Conservation (phyloP, 176 grass and related monocot genomes). For the Raddia guianensis region DNA sequence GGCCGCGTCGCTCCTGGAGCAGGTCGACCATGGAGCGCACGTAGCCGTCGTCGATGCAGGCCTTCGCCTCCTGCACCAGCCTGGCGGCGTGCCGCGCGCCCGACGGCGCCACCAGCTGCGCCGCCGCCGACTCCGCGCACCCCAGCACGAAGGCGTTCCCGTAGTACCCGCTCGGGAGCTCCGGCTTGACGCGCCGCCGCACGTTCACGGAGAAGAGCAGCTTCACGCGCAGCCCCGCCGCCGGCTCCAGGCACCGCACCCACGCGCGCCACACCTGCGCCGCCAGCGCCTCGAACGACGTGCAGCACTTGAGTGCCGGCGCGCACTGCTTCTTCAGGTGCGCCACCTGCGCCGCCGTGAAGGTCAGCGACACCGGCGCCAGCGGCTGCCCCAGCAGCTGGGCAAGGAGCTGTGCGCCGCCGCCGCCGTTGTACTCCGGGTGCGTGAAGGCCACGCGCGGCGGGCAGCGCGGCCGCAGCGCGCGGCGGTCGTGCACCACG, state of each 20-base stretch:
- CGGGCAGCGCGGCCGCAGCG: conserved; percentile 64
- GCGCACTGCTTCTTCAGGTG: conserved; percentile 67
- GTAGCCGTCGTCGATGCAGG: conserved; percentile 58
- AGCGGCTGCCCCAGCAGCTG: conserved; percentile 61
- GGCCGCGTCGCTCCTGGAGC: conserved; percentile 60
- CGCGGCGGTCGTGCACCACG: conserved; percentile 65
- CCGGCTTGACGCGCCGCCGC: conserved; percentile 58
- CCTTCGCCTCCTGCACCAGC: conserved; percentile 80
- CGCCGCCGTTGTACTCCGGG: conserved; percentile 56
- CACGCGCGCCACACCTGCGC: conserved; percentile 86
- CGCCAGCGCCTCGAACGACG: conserved; percentile 88
- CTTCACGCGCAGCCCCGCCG: conserved; percentile 62
- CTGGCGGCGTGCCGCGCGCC: conserved; percentile 42
- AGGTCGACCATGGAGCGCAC: conserved; percentile 85
- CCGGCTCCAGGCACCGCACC: conserved; percentile 66
- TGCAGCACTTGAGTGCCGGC: conserved; percentile 78
- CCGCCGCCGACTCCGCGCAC: conserved; percentile 72
- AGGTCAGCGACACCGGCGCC: conserved; percentile 66
- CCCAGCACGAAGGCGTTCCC: conserved; percentile 95
- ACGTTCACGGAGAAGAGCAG: conserved; percentile 90
- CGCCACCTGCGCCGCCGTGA: conserved; percentile 60
- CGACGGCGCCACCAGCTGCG: conserved; percentile 23
- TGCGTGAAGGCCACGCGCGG: conserved; percentile 72
- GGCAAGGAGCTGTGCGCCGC: conserved; percentile 22
- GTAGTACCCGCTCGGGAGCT: conserved; percentile 75